Conservation (phyloP, 208 protist genomes). For the Acanthamoeba castellanii region DNA sequence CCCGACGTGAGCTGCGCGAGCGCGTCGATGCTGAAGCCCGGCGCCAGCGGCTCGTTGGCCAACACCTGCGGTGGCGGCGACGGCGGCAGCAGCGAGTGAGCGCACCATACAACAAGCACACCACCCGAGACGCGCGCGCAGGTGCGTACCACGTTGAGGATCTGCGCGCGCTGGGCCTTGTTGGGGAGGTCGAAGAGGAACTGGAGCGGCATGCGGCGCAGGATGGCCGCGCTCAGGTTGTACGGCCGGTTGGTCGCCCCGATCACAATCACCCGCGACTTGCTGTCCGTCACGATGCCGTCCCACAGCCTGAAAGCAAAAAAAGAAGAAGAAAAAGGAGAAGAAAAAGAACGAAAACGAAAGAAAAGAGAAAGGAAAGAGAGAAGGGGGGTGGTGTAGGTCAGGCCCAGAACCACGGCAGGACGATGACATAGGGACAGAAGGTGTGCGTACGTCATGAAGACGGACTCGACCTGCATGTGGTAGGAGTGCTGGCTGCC, state of each 20-base stretch:
- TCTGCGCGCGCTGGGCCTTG: slow-evolving; percentile 12
- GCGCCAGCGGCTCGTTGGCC: slow-evolving; percentile 17
- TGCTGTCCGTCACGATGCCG: slow-evolving; percentile 39
- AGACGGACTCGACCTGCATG: slow-evolving; percentile 44
- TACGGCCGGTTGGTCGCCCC: slow-evolving; percentile 53
- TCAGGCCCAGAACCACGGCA: neutral
- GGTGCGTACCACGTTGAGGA: slow-evolving; percentile 12
- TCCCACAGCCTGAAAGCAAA: slow-evolving; percentile 6
- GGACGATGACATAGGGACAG: neutral
- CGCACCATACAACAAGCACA: neutral
- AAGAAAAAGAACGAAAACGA: neutral
- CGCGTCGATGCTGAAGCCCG: neutral
- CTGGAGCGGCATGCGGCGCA: slow-evolving; percentile 65
- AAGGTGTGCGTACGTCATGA: slow-evolving; percentile 23
- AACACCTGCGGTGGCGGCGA: neutral
- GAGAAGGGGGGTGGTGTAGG: no score
- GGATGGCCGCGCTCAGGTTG: slow-evolving; percentile 37
- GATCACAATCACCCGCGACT: slow-evolving; percentile 19
- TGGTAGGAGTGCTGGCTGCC: slow-evolving; percentile 31
- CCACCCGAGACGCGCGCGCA: neutral
- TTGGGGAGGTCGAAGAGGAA: slow-evolving; percentile 58
- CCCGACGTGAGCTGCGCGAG: slow-evolving; percentile 21
- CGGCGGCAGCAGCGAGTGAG: neutral
- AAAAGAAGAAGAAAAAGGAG: no score
- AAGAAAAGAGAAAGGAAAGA: neutral